Evolutionary conservation across 768 basidiomycete species (phyloP), one percentile per base, ranked within the genome.

Genomic region (Mycena alexandri): DNA sequence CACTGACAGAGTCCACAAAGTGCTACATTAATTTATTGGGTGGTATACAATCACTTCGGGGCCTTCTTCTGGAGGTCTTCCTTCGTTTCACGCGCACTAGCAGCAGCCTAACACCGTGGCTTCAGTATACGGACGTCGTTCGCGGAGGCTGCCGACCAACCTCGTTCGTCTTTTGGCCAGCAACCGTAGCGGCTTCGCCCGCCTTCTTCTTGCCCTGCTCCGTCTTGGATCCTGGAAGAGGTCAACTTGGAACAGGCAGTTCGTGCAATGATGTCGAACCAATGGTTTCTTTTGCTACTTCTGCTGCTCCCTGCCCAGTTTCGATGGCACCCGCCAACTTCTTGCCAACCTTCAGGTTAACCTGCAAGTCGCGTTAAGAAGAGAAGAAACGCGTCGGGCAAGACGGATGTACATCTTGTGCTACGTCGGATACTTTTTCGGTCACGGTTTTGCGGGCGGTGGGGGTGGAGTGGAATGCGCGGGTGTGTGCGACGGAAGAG

Each of bases 261-360:
- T 29, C 6, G 29, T 6, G 29, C 29, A 29, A 29, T 29, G 29
- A 29, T 29, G 29, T 29, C 29, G 29, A 29, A 84, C 86, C 77
- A 38, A 87, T 2, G 5, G 78, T 79, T 24, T 85, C 79, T 63
- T 85, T 84, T 2, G 83, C 79, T 12, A 76, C 68, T 58, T 80
- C 58, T 0, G 84, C 78, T 51, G 79, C 80, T 59, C 83, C 72
- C 71, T 86, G 82, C 0, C 85, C 85, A 16, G 75, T 81, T 24
- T 85, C 85, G 53, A 87, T 81, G 1, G 84, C 85, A 33, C 78
- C 80, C 14, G 85, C 85, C 16, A 86, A 72, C 3, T 80, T 79
- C 66, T 84, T 76, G 7, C 85, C 84, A 12, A 85, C 73, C 19
- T 79, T 82, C 69, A 80, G 81, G 64, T 83, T 85, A 0, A 85